Conservation (phyloP, 169 alveolate species). For the Toxoplasma gondii region DNA sequence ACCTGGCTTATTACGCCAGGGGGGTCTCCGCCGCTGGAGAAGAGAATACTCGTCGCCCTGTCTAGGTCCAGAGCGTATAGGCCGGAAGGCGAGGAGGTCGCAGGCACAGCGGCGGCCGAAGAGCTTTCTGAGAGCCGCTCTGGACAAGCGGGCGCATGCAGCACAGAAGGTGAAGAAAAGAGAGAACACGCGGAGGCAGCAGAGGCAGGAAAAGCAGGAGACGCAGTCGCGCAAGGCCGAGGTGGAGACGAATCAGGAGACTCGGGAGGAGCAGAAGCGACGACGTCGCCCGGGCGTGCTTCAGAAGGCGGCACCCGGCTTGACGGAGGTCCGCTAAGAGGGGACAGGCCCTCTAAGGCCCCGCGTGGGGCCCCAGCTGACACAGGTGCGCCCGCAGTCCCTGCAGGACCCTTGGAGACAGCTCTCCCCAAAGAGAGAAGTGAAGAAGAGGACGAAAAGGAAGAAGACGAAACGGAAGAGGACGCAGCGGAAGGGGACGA, state of each 20-base stretch:
- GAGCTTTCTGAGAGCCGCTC: no score
- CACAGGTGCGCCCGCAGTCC: no score
- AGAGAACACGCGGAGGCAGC: neutral
- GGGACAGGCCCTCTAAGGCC: no score
- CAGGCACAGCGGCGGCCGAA: neutral
- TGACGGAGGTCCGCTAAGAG: no score
- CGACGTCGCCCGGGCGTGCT: neutral
- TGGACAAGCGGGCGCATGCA: no score
- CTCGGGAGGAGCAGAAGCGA: neutral
- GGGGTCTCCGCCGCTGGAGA: no score
- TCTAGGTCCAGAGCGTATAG: neutral
- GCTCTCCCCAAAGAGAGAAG: neutral
- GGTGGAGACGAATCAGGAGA: neutral
- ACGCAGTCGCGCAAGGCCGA: neutral
- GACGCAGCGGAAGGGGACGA: neutral
- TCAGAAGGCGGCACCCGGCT: neutral
- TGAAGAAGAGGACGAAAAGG: neutral
- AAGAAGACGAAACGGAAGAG: neutral
- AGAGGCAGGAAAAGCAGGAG: neutral
- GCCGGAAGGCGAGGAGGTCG: neutral
- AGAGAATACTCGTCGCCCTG: neutral
- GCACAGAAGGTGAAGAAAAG: no score
- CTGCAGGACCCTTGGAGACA: no score
- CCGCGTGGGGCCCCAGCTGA: no score
- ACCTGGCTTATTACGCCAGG: no score